These are phyloP conservation scores for Urochloa ruziziensis DNA, from an alignment of 176 grass and related monocot species.

Conservation along the genomic window DNA sequence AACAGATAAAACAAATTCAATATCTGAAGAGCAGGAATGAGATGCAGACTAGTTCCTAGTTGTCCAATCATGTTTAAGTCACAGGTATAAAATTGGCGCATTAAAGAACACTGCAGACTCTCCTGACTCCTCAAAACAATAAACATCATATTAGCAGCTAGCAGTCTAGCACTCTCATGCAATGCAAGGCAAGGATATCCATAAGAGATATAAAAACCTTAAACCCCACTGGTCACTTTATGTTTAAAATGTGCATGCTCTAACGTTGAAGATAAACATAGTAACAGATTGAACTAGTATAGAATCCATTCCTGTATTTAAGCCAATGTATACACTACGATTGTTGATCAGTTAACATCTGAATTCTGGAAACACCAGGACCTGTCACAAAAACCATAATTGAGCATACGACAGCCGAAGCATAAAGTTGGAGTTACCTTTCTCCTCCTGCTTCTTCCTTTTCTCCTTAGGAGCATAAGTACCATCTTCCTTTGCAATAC, in stretches of 20 bases:
- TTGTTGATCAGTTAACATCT: background rate
- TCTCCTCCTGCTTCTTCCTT: conserved; percentile 96
- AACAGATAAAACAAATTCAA: background rate
- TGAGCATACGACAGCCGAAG: background rate
- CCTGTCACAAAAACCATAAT: background rate
- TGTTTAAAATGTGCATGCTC: background rate
- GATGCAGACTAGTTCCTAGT: background rate
- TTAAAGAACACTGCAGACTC: background rate
- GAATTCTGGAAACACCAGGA: background rate
- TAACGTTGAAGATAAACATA: background rate
- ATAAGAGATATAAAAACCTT: background rate
- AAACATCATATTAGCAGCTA: background rate
- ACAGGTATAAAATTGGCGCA: background rate
- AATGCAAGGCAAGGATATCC: background rate
- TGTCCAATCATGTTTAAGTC: background rate
- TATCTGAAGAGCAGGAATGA: background rate
- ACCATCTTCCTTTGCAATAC: conserved; percentile 88
- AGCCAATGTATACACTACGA: background rate
- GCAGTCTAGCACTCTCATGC: too few species aligned
- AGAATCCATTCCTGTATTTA: conserved; percentile 6
- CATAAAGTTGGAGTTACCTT: conserved; percentile 54
- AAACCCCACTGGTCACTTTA: background rate
- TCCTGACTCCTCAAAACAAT: background rate
- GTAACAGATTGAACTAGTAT: background rate
- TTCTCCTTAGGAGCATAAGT: conserved; percentile 85